These are phyloP conservation scores for Nicotiana rustica DNA, from an alignment of 305 asterid species.

Conservation along the genomic window DNA sequence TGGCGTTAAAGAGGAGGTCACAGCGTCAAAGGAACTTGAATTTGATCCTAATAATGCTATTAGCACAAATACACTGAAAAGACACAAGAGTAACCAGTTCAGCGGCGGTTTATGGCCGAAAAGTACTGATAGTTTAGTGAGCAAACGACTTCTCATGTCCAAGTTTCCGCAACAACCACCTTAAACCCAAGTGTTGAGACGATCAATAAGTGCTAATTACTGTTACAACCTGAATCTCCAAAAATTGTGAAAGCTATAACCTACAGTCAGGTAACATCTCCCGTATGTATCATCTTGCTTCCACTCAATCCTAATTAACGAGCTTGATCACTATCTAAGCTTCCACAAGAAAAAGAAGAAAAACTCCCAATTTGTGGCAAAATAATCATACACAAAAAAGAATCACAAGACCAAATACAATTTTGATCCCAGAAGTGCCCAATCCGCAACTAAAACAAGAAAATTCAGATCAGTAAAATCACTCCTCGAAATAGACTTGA, in stretches of 20 bases:
- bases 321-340: neutral
- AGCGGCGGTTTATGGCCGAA: conserved; percentile 75
- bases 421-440: conserved; percentile 34
- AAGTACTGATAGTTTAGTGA: conserved; percentile 57
- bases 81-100: conserved; percentile 76
- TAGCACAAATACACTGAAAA: conserved; percentile 64
- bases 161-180: conserved; percentile 47
- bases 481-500: conserved; percentile 33
- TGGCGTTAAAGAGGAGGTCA: conserved; percentile 49
- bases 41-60: conserved; percentile 74
- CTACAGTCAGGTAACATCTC: conserved; percentile 51
- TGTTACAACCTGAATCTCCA: conserved; percentile 59
- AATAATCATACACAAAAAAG: conserved; percentile 36
- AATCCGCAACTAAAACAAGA: conserved; percentile 22
- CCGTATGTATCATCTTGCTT: neutral
- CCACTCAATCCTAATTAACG: neutral
- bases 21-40: conserved; percentile 59
- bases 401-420: neutral
- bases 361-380: neutral
- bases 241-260: conserved; percentile 44
- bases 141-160: conserved; percentile 94
- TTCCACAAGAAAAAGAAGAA: neutral
- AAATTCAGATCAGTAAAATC: conserved; percentile 44
- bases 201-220: conserved; percentile 42
- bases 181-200: conserved; percentile 37